Conservation (phyloP, 352 stramenopile species). For the Globisporangium splendens region DNA sequence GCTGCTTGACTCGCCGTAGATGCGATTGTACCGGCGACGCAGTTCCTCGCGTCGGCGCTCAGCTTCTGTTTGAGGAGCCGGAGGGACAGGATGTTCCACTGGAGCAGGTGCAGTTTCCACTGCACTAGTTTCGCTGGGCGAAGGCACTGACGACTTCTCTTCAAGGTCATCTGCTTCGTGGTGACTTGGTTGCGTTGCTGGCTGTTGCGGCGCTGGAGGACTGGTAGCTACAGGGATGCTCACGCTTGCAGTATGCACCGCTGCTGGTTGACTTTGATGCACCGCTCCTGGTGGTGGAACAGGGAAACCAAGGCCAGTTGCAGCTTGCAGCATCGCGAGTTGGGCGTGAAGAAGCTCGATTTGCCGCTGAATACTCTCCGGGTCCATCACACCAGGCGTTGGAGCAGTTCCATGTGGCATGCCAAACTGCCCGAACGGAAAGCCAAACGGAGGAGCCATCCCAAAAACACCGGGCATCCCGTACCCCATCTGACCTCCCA, state of each 20-base stretch:
- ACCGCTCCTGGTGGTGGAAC: slow-evolving; percentile 6
- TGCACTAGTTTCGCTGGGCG: not conserved
- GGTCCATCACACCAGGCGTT: slow-evolving; percentile 29
- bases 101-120: not conserved
- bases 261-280: slow-evolving; percentile 11
- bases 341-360: slow-evolving; percentile 51
- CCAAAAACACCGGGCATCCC: slow-evolving; percentile 53
- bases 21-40: slow-evolving; percentile 49
- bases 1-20: slow-evolving; percentile 33
- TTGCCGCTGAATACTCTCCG: slow-evolving; percentile 45
- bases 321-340: slow-evolving; percentile 41
- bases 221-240: not conserved
- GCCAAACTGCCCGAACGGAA: slow-evolving; percentile 31
- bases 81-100: slow-evolving; percentile 34
- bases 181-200: not conserved
- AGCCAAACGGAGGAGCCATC: slow-evolving; percentile 43
- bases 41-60: slow-evolving; percentile 52
- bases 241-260: not conserved
- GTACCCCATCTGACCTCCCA: slow-evolving; percentile 45
- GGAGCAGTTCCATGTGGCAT: slow-evolving; percentile 20
- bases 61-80: slow-evolving; percentile 34
- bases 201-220: not conserved
- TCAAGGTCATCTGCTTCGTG: slow-evolving; percentile 27
- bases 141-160: slow-evolving; percentile 32
- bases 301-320: slow-evolving; percentile 8